These are phyloP conservation scores for Gloeostereum incarnatum DNA, from an alignment of 768 basidiomycete genomes.

Conservation along the genomic window DNA sequence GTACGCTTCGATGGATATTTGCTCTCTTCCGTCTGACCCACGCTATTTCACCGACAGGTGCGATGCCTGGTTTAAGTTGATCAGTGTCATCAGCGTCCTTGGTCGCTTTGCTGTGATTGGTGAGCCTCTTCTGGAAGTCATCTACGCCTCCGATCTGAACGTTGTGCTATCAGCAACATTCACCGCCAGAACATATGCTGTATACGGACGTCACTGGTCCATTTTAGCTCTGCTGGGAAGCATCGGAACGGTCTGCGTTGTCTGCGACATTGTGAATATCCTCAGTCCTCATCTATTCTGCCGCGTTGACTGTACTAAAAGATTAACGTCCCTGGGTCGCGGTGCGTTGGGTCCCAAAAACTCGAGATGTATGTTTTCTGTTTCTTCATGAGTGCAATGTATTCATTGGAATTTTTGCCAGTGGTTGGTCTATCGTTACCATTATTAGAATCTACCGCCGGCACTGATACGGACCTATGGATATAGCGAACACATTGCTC, in stretches of 20 bases:
- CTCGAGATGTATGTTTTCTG: constrained; percentile 7
- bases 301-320: constrained; percentile 2
- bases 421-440: not conserved
- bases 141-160: not conserved
- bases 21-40: not conserved
- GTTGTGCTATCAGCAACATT: constrained; percentile 8
- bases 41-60: constrained; percentile 4
- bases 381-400: not conserved
- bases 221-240: constrained; percentile 14
- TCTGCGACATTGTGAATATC: constrained; percentile 15
- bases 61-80: constrained; percentile 8
- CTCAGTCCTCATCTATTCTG: not conserved
- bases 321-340: constrained; percentile 14
- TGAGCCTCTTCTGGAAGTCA: constrained; percentile 4
- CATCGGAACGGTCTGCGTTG: constrained; percentile 13
- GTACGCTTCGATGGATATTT: not conserved
- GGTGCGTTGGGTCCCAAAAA: constrained; percentile 15
- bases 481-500: constrained; percentile 14
- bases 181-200: constrained; percentile 15
- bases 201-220: constrained; percentile 13
- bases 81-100: constrained; percentile 6
- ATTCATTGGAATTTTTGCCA: constrained; percentile 2
- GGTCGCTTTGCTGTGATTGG: constrained; percentile 12
- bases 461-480: not conserved
- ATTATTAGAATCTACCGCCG: not conserved